Conservation (phyloP, 371 early-diverging fungal genomes). For the Polyrhizophydium stewartii region DNA sequence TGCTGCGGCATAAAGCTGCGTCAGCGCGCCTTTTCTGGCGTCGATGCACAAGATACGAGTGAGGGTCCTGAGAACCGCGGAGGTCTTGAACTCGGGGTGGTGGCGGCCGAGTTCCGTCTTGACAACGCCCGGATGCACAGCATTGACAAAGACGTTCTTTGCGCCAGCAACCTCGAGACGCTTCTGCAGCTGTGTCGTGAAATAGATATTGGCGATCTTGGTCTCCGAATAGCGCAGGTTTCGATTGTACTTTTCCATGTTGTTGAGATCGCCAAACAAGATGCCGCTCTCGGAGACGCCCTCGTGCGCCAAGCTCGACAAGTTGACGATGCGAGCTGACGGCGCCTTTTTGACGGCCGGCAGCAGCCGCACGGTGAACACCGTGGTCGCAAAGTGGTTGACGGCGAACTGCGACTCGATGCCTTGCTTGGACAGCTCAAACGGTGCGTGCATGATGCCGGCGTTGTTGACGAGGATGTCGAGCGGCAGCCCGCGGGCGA, state of each 20-base stretch:
- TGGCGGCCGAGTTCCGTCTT: conserved; percentile 6
- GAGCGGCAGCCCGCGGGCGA: conserved; percentile 8
- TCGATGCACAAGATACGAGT: conserved; percentile 9
- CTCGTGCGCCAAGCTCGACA: conserved; percentile 44
- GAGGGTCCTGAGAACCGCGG: background rate
- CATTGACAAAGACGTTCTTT: conserved; percentile 27
- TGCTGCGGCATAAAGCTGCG: conserved; percentile 32
- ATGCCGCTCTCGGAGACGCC: conserved; percentile 23
- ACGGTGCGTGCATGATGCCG: conserved; percentile 66
- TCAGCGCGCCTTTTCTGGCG: conserved; percentile 27
- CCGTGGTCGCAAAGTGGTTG: conserved; percentile 77
- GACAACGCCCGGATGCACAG: conserved; percentile 36
- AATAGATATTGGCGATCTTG: conserved; percentile 36
- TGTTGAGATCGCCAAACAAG: conserved; percentile 29
- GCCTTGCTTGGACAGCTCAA: conserved; percentile 60
- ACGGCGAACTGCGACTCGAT: conserved; percentile 74
- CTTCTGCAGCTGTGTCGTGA: conserved; percentile 31
- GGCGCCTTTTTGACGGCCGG: conserved; percentile 19
- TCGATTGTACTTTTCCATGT: conserved; percentile 10
- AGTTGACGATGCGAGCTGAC: conserved; percentile 54
- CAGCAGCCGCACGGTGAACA: conserved; percentile 16
- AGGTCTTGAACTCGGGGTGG: background rate
- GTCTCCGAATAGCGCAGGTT: conserved; percentile 22
- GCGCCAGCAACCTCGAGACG: conserved; percentile 34
- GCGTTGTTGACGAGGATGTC: conserved; percentile 60